Base-by-base conservation (phyloP, 176 grass and related monocot species). In the Juncus effusus region DNA sequence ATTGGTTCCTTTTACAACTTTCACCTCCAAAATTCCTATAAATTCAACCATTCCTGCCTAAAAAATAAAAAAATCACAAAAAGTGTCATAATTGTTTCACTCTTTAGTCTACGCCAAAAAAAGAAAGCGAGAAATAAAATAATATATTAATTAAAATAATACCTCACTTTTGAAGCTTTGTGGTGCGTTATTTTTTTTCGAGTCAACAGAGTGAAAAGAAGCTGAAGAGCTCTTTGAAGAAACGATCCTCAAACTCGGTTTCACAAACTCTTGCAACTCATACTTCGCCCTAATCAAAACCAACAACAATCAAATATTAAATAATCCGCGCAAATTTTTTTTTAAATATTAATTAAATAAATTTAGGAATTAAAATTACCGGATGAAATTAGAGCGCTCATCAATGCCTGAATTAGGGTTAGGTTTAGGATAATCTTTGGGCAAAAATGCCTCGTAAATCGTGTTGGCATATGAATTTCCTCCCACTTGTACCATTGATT, bases 391-490 rank as follows among this genome's bases (percentile, higher is more conserved):
- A 10, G 61, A 54, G 41, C 93, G 63, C 36, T 86, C 88, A 66
- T 89, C 79, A 44, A 77, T 75, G 42, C 40, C 60, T 15, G 88
- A 79, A 70, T 89, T 70, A 42, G 82, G 70, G 11, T 80, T 79
- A 40, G 93, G 88, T 54, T 86, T 96, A 19, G 51, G 3, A 68
- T 86, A 86, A 42, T 54, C 58, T 65, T 86, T 44, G n/a, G 91
- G 83, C 38, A 96, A 76, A 78, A 90, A 96, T 61, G 91, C 87
- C 58, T 96, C 87, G 51, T 85, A 90, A 63, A 87, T 89, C 39
- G 87, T 75, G 74, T 96, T 96, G 2, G 87, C 91, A 5, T 83
- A 84, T 14, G 81, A 85, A 64, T 96, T 96, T 71, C 91, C 91
- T 61, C 91, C 91, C 13, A 96, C 87, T 74, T 96, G 76, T 69